phyloP scores from a whole-genome alignment of 1,284 basidiomycete species.

The Ganoderma multipileum region DNA sequence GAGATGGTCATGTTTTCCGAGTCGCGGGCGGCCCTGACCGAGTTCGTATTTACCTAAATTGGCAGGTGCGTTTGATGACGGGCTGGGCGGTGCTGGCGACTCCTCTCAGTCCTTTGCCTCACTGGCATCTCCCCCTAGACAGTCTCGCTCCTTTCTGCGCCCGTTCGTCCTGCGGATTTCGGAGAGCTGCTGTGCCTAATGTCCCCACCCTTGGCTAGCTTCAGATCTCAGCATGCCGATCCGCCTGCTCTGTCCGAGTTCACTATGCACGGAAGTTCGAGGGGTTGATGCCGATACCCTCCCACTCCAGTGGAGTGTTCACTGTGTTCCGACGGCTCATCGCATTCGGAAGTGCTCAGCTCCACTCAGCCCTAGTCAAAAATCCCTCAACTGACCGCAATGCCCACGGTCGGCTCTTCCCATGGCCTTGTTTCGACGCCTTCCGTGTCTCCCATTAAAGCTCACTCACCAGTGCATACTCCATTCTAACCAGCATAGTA shows the following conservation, averaged over 20 bases:
- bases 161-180: neutral
- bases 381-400: neutral
- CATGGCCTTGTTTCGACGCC: too few species aligned
- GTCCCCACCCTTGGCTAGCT: neutral
- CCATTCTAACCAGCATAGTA: neutral
- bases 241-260: neutral
- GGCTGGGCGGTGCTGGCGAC: neutral
- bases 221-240: neutral
- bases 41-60: conserved; percentile 1
- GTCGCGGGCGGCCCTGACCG: neutral
- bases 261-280: neutral
- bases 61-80: neutral
- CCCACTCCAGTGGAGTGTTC: neutral
- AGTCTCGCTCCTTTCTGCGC: neutral
- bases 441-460: neutral
- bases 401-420: neutral
- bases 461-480: neutral
- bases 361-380: neutral
- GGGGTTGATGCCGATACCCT: neutral
- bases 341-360: neutral
- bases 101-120: neutral
- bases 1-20: too few species aligned
- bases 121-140: neutral
- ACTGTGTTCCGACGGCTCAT: neutral
- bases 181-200: neutral